Base-by-base conservation (phyloP, 2,329 filamentous ascomycete species). In the Cephalotrichum gorgonifer region DNA sequence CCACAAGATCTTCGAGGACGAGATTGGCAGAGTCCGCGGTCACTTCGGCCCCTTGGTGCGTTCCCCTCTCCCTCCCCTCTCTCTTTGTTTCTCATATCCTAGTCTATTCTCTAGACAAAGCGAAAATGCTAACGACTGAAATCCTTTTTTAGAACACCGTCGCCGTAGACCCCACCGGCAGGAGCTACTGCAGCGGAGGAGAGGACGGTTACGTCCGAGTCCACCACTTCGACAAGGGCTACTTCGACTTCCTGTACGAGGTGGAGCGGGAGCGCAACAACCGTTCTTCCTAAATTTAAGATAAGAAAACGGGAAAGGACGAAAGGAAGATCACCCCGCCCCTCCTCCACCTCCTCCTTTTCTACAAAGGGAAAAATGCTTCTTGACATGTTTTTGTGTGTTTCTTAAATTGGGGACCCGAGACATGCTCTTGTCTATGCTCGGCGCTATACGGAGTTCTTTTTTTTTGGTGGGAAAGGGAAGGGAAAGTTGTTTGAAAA, bases 1-100 rank as follows among this genome's bases (percentile, higher is more conserved):
- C 78, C 93, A 98, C 83, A 97, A 95, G 79, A 85, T 98, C 67
- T 97, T 98, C 67, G 89, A 95, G 71, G 91, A 98, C 70, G 93
- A 98, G 75, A 91, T 97, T 62, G 93, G 93, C 58, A 85, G 93
- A 75, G 93, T 98, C 56, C 81, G 89, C 64, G 93, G 93, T 55
- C 93, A 98, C 70, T 98, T 98, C 71, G 93, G 93, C 64, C 93
- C 86, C 57, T 76, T 96, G 64, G 69, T 72, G 64, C 51, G 68
- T 60, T 39, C 20, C 47, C n/a, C 48, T 25, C 28, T n/a, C n/a
- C 20, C 45, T 6, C 17, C 15, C 20, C 9, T 15, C 23, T 38
- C 6, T 38, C 14, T 50, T 31, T 26, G 22, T 9, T 17, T 11
- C 22, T n/a, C 25, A 11, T 4, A n/a, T 17, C 23, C n/a, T 28